A percentile compares a stretch with the other conserved stretches of the same genome.
phyloP scores from a whole-genome alignment of 2,329 filamentous ascomycete species.

The Neobulgaria alba region DNA sequence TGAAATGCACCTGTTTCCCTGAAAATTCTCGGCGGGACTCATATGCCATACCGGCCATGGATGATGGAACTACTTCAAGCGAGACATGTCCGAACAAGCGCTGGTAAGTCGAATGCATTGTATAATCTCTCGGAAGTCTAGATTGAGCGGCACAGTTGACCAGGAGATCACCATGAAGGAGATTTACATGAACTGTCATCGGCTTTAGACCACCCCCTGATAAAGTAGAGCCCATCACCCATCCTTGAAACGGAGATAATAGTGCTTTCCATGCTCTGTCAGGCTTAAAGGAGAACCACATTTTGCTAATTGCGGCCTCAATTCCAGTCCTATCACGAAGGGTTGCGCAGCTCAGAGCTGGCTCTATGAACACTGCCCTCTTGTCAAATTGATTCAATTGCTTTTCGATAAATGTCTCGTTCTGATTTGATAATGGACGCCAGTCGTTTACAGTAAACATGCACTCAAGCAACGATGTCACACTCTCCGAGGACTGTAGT shows the following conservation, averaged over 20 bases:
- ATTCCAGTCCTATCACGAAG: conserved; percentile 15
- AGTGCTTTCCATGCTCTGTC: conserved; percentile 22
- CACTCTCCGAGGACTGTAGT: conserved; percentile 21
- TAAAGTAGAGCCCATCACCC: conserved; percentile 25
- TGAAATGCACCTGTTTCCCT: conserved; percentile 24
- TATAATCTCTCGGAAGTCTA: conserved; percentile 39
- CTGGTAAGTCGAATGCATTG: conserved; percentile 18
- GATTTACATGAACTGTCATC: conserved; percentile 37
- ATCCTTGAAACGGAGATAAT: conserved; percentile 25
- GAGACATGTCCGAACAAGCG: conserved; percentile 20
- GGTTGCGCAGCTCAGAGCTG: conserved; percentile 13
- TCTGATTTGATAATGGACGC: conserved; percentile 25
- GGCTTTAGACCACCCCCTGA: not conserved
- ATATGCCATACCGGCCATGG: conserved; percentile 31
- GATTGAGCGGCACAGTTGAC: conserved; percentile 42
- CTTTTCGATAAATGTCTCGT: conserved; percentile 29
- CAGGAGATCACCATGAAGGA: conserved; percentile 43
- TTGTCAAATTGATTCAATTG: conserved; percentile 4
- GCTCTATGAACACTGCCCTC: conserved; percentile 16
- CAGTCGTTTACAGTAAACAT: conserved; percentile 32
- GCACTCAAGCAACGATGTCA: conserved; percentile 32
- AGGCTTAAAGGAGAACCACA: conserved; percentile 26
- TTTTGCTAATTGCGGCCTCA: conserved; percentile 17
- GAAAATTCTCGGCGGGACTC: conserved; percentile 22
- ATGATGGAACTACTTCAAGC: conserved; percentile 30